These are phyloP conservation scores for Austroboletus novae-zelandiae DNA, from an alignment of 1,284 basidiomycete genomes.

Conservation along the genomic window DNA sequence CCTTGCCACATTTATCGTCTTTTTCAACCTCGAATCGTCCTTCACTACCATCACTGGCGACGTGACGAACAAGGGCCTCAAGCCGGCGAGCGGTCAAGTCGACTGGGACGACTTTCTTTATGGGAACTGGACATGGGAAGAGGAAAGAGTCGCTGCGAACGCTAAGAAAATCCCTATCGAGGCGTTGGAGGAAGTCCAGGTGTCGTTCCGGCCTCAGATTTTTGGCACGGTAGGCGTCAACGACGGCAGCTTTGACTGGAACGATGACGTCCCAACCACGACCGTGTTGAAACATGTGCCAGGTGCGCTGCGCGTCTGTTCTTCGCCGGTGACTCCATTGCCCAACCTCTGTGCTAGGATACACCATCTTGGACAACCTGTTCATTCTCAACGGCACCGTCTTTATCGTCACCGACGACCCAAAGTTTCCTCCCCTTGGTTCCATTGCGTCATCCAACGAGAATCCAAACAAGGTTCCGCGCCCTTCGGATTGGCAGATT, in stretches of 20 bases:
- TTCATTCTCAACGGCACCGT: conserved; percentile 66
- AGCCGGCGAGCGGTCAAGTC: conserved; percentile 28
- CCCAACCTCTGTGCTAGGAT: conserved; percentile 48
- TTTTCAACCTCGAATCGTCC: conserved; percentile 64
- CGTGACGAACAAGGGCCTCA: conserved; percentile 16
- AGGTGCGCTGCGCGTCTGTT: conserved; percentile 39
- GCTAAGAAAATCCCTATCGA: conserved; percentile 33
- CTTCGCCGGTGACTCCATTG: background rate
- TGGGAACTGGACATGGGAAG: conserved; percentile 65
- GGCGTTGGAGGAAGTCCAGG: background rate
- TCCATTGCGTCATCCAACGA: conserved; percentile 48
- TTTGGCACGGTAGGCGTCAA: conserved; percentile 47
- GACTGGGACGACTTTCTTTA: conserved; percentile 57
- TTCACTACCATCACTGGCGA: conserved; percentile 47
- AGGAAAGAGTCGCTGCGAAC: conserved; percentile 49
- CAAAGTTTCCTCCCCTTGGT: conserved; percentile 47
- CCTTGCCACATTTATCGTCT: conserved; percentile 57
- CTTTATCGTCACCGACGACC: conserved; percentile 64
- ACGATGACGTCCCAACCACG: conserved; percentile 48
- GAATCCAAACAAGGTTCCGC: conserved; percentile 42
- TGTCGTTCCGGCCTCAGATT: conserved; percentile 25
- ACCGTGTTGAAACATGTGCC: conserved; percentile 55
- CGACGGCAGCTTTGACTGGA: conserved; percentile 54
- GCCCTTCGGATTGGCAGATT: conserved; percentile 62
- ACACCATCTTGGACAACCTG: conserved; percentile 77